These are phyloP conservation scores for Saccharomycopsis guyanensis DNA, from an alignment of 805 yeast genomes.

Conservation along the genomic window DNA sequence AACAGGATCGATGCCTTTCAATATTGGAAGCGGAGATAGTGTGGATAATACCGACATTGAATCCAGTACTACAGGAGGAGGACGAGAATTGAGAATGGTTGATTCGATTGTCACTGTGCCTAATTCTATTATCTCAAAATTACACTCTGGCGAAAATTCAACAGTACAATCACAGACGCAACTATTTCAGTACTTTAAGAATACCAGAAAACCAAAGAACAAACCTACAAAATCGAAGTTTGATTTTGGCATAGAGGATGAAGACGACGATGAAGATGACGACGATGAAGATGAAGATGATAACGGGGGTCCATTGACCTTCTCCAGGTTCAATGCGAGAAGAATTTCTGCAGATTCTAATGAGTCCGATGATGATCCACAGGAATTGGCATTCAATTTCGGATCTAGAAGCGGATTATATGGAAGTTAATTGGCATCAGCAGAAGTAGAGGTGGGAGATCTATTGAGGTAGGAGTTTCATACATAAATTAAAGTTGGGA, in stretches of 20 bases:
- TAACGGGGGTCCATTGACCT: background rate
- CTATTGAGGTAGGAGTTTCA: too few species aligned
- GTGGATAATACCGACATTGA: conserved; percentile 7
- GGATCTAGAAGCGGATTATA: background rate
- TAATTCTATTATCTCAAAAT: conserved; percentile 11
- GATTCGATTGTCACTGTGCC: conserved; percentile 19
- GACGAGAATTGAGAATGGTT: conserved; percentile 2
- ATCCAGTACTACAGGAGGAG: background rate
- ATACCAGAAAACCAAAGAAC: background rate
- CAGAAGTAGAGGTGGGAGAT: too few species aligned
- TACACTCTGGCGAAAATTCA: conserved; percentile 10
- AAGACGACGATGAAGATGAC: conserved; percentile 7
- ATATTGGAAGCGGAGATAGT: background rate
- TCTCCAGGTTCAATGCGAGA: background rate
- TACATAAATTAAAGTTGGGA: too few species aligned
- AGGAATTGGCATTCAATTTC: conserved; percentile 13
- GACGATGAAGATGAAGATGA: conserved; percentile 3
- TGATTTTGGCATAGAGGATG: conserved; percentile 7
- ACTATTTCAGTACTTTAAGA: conserved; percentile 1
- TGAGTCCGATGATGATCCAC: conserved; percentile 8
- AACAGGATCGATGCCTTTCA: background rate
- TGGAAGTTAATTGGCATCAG: too few species aligned
- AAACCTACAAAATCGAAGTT: background rate
- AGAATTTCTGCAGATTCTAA: background rate
- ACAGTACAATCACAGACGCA: conserved; percentile 7